Evolutionary conservation across 2,329 filamentous ascomycete genomes (phyloP).

Genomic region (Acephala macrosclerotiorum): DNA sequence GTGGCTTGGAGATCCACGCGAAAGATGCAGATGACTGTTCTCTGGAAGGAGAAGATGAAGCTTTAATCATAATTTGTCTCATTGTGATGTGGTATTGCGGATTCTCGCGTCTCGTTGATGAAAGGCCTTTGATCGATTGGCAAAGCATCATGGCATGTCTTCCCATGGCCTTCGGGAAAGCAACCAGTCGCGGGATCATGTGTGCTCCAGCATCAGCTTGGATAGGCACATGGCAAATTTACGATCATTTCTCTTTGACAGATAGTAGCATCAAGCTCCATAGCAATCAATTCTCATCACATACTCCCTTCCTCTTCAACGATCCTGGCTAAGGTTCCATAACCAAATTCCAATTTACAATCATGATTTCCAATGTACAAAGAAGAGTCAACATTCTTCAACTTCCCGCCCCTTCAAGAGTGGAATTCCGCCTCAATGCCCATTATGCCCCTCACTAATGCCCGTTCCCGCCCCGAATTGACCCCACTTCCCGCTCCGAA

Average conservation of each 20-base stretch:
- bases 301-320: background rate
- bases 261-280: background rate
- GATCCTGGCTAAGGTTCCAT: background rate
- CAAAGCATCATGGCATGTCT: background rate
- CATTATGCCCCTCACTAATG: slow-evolving; percentile 16
- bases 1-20: background rate
- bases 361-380: background rate
- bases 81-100: background rate
- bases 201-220: background rate
- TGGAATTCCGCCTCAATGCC: slow-evolving; percentile 5
- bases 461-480: slow-evolving; percentile 18
- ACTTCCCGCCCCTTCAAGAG: background rate
- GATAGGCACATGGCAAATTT: slow-evolving; percentile 4
- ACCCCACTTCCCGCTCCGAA: slow-evolving; percentile 6
- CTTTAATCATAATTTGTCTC: slow-evolving; percentile 7
- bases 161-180: background rate
- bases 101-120: background rate
- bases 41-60: background rate
- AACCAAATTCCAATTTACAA: background rate
- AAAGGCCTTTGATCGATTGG: background rate
- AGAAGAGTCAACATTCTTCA: background rate
- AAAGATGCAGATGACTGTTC: background rate
- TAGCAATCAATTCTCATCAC: background rate
- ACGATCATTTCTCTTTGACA: background rate
- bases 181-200: background rate